phyloP scores from a whole-genome alignment of 352 stramenopile genomes.

The Phytophthora quininea region DNA sequence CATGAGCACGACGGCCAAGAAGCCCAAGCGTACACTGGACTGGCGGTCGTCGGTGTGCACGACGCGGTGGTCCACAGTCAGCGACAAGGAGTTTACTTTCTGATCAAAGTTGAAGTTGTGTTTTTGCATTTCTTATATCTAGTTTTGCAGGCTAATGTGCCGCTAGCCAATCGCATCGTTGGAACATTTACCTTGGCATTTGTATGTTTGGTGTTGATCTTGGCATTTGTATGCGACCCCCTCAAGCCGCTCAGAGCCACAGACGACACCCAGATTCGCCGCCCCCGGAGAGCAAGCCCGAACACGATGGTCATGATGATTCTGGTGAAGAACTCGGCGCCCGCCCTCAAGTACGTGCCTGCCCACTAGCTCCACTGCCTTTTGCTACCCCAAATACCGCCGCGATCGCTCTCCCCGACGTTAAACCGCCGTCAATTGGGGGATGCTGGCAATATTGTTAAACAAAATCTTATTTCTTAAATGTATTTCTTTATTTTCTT shows the following conservation, averaged over 20 bases:
- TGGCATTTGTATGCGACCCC: too few relatives aligned
- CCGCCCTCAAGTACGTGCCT: conserved; percentile 57
- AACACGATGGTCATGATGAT: conserved; percentile 56
- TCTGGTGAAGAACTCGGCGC: conserved; percentile 52
- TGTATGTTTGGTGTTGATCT: too few relatives aligned
- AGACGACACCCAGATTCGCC: conserved; percentile 38
- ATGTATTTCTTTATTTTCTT: not conserved
- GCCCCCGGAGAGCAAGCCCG: conserved; percentile 22
- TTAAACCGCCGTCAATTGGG: too few relatives aligned
- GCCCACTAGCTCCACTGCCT: not conserved
- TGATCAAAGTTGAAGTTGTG: too few relatives aligned
- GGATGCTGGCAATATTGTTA: too few relatives aligned
- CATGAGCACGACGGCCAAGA: conserved; percentile 14
- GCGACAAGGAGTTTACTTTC: not conserved
- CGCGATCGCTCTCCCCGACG: not conserved
- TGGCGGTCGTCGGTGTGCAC: conserved; percentile 34
- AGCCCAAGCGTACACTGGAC: conserved; percentile 24
- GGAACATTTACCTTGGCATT: not conserved
- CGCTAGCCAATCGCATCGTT: not conserved
- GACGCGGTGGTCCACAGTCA: conserved; percentile 6
- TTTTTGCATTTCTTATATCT: too few relatives aligned
- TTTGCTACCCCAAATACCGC: not conserved
- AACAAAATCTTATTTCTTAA: too few relatives aligned
- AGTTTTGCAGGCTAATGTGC: too few relatives aligned
- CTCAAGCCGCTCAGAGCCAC: conserved; percentile 31